phyloP scores from a whole-genome alignment of 2,329 filamentous ascomycete species.

The Talaromyces funiculosus region DNA sequence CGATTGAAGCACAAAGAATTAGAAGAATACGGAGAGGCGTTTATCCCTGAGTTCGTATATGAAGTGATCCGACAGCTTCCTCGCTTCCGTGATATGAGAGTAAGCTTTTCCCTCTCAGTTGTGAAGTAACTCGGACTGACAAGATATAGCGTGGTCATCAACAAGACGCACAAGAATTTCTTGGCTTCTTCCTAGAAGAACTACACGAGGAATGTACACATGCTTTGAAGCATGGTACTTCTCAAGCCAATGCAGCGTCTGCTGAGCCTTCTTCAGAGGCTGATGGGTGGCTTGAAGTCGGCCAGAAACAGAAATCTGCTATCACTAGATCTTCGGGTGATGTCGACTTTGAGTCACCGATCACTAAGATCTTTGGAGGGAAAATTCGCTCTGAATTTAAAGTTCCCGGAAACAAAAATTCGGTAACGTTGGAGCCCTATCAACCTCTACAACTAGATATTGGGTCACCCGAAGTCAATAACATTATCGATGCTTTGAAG shows the following conservation, averaged over 20 bases:
- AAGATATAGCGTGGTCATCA: conserved; percentile 73
- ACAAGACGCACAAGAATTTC: conserved; percentile 95
- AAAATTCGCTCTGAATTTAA: conserved; percentile 83
- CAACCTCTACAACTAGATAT: conserved; percentile 95
- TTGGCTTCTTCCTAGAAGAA: conserved; percentile 86
- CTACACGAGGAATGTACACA: conserved; percentile 87
- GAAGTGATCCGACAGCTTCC: conserved; percentile 81
- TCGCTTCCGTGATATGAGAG: conserved; percentile 86
- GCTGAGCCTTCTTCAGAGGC: conserved; percentile 38
- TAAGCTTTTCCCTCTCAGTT: conserved; percentile 41
- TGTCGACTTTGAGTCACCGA: conserved; percentile 66
- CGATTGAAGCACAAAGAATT: conserved; percentile 75
- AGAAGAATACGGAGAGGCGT: conserved; percentile 83
- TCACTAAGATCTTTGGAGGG: conserved; percentile 92
- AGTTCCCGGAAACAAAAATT: conserved; percentile 80
- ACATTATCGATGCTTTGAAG: conserved; percentile 85
- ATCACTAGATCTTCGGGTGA: conserved; percentile 80
- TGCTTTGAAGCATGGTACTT: conserved; percentile 57
- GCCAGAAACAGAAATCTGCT: conserved; percentile 80
- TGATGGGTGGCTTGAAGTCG: conserved; percentile 90
- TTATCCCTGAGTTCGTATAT: conserved; percentile 92
- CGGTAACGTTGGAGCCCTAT: conserved; percentile 87
- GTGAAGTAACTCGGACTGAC: not conserved
- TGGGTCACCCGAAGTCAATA: conserved; percentile 75
- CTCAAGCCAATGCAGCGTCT: conserved; percentile 42